phyloP scores from a whole-genome alignment of 345 rosid species.

The Hibiscus mutabilis region DNA sequence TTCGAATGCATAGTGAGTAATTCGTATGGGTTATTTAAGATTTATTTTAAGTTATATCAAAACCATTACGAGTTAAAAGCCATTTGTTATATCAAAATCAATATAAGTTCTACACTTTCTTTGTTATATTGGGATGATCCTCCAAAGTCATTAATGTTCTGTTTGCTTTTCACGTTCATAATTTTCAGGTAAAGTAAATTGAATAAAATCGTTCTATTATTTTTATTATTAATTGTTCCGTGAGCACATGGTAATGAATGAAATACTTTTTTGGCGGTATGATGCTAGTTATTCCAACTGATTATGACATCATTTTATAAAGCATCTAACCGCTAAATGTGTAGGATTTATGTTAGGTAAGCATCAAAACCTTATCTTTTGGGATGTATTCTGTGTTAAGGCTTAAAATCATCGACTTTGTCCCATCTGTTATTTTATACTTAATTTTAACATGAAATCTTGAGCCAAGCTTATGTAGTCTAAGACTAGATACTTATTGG shows the following conservation, averaged over 20 bases:
- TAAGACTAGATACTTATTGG: background rate
- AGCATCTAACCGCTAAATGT: background rate
- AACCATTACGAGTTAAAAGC: too few relatives aligned
- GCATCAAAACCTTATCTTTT: background rate
- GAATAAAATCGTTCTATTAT: background rate
- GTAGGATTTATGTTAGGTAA: background rate
- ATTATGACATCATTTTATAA: background rate
- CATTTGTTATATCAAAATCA: too few relatives aligned
- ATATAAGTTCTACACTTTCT: slow-evolving; percentile 15
- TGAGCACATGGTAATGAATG: background rate
- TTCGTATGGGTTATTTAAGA: too few relatives aligned
- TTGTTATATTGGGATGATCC: slow-evolving; percentile 74
- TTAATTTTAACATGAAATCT: background rate
- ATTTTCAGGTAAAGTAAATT: slow-evolving; percentile 52
- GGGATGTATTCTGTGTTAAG: background rate
- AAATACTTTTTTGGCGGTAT: background rate
- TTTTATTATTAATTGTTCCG: background rate
- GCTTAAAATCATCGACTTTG: background rate
- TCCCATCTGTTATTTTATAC: background rate
- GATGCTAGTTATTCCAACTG: background rate
- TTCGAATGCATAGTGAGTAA: too few relatives aligned
- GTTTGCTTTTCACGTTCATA: slow-evolving; percentile 48
- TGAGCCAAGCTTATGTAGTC: background rate
- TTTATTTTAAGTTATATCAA: too few relatives aligned
- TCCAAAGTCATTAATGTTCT: slow-evolving; percentile 58